These are phyloP conservation scores for Zymoseptoria ardabiliae DNA, from an alignment of 2,329 filamentous ascomycete genomes.

Conservation along the genomic window DNA sequence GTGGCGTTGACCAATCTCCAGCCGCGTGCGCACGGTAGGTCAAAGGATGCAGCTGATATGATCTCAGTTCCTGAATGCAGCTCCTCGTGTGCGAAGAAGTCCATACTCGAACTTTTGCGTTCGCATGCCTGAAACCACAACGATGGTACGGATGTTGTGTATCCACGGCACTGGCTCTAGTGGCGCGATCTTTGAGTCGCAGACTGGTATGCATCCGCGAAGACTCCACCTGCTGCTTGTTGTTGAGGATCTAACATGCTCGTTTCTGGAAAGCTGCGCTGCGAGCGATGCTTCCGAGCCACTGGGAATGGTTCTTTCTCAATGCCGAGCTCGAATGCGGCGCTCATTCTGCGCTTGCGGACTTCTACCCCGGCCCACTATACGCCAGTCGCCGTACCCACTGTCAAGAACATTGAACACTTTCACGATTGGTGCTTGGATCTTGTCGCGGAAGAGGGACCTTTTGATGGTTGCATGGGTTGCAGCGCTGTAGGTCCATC, in stretches of 20 bases:
- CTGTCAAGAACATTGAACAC: neutral
- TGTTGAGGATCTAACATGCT: neutral
- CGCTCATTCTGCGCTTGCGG: neutral
- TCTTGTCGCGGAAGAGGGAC: slow-evolving; percentile 5
- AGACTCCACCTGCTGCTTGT: neutral
- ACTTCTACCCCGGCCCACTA: slow-evolving; percentile 2
- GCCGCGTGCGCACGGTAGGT: no score
- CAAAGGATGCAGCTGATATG: no score
- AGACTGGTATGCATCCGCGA: neutral
- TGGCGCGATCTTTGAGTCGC: neutral
- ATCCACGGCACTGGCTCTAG: slow-evolving; percentile 1
- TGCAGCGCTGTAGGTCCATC: neutral
- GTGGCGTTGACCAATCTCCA: no score
- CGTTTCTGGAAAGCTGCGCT: neutral
- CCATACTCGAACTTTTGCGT: no score
- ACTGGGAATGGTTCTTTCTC: neutral
- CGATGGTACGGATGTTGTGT: neutral
- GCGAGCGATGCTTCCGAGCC: neutral
- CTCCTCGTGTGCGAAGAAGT: no score
- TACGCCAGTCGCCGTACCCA: neutral
- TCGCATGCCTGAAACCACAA: neutral
- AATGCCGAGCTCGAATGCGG: neutral
- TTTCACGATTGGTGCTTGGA: neutral
- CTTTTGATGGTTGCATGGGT: slow-evolving; percentile 4
- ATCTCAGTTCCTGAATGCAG: no score